These are phyloP conservation scores for Fusarium sp. DNA, from an alignment of 2,329 filamentous ascomycete species.

Conservation along the genomic window DNA sequence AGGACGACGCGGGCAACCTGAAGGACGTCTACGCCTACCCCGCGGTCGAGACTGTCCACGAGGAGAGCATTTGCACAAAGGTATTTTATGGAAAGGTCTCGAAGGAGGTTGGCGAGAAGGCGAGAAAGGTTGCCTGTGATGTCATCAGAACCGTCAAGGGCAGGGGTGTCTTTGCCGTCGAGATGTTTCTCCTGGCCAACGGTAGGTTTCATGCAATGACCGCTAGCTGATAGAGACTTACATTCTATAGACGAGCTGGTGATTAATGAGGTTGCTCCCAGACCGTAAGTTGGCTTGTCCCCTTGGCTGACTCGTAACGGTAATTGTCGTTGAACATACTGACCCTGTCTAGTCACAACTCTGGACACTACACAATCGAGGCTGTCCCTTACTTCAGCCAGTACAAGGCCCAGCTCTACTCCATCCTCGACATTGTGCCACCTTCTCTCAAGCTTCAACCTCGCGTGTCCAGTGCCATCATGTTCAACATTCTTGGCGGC, in stretches of 20 bases:
- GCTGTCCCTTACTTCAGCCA: slow-evolving; percentile 88
- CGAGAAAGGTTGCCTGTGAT: slow-evolving; percentile 22
- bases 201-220: slow-evolving; percentile 54
- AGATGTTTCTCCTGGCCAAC: slow-evolving; percentile 89
- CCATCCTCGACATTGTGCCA: slow-evolving; percentile 78
- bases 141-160: slow-evolving; percentile 86
- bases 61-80: slow-evolving; percentile 94
- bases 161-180: slow-evolving; percentile 94
- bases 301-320: neutral
- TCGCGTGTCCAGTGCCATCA: slow-evolving; percentile 73
- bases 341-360: slow-evolving; percentile 73
- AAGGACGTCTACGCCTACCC: slow-evolving; percentile 78
- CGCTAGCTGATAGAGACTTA: slow-evolving; percentile 6
- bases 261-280: slow-evolving; percentile 88
- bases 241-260: slow-evolving; percentile 68
- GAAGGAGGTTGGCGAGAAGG: slow-evolving; percentile 78
- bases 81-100: slow-evolving; percentile 86
- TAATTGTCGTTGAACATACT: slow-evolving; percentile 42
- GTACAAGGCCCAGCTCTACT: slow-evolving; percentile 88
- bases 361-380: slow-evolving; percentile 95
- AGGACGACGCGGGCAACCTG: slow-evolving; percentile 69
- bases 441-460: slow-evolving; percentile 67
- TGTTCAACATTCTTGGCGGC: slow-evolving; percentile 85
- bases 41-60: slow-evolving; percentile 92
- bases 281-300: slow-evolving; percentile 53